Evolutionary conservation across 495 filamentous ascomycete genomes (phyloP), one percentile per base, ranked within the genome.

Genomic region (Neurospora sp.): DNA sequence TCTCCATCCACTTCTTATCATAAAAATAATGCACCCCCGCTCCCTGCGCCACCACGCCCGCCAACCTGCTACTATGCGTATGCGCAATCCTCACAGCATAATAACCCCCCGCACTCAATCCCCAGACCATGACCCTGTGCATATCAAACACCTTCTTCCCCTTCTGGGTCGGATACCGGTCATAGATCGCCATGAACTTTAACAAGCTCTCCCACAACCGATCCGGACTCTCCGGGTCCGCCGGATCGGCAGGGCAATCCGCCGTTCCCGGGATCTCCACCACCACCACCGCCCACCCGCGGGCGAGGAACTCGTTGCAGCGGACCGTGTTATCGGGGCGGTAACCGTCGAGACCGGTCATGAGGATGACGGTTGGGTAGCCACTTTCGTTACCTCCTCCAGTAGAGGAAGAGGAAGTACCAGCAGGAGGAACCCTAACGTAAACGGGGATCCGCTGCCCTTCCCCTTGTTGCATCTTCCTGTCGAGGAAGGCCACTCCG

Each of bases 201-300:
- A 39, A 18, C 41, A 42, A 42, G 41, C 41, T 90, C 39, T 83
- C 83, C 88, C 91, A 93, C 69, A 90, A 82, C 23, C 90, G 83
- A 37, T 89, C 89, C 0, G 84, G 75, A 4, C 79, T 78, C 31
- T 79, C 76, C 4, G 87, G 82, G 72, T 88, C 85, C 0, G 83
- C 80, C 5, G 81, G 83, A 72, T 90, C 88, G 0, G 92, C 91
- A 0, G 92, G 92, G 73, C 87, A 92, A 78, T 95, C 92, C 3
- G 91, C 92, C 1, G 92, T 95, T 0, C 92, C 92, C 0, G 92
- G 92, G 73, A 95, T 92, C 81, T 95, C 92, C 35, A 88, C 85
- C 38, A 92, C 83, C 5, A 93, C 84, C 1, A 79, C 83, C 35
- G 80, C 90, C 89, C 86, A 91, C 27, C 86, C 89, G 74, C 86